Evolutionary conservation across 768 basidiomycete species (phyloP).

Genomic region (Leucocoprinus birnbaumii): DNA sequence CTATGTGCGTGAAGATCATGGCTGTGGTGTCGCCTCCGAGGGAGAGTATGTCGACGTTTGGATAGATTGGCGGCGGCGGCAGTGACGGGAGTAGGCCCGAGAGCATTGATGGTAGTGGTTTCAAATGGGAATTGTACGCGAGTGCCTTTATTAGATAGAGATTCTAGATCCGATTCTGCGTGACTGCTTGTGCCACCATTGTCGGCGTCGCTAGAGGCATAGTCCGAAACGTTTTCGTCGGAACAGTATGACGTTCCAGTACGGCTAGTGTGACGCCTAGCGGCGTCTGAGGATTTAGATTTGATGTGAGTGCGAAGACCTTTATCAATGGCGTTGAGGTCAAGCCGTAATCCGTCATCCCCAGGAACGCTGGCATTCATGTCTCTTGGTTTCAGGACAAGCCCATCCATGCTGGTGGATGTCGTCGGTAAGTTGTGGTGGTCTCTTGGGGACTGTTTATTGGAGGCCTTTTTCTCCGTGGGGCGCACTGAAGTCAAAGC

Average conservation of each 20-base stretch:
- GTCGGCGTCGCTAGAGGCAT: not conserved
- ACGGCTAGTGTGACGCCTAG: not conserved
- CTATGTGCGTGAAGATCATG: slow-evolving; percentile 3
- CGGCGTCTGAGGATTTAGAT: not conserved
- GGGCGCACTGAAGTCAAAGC: slow-evolving; percentile 2
- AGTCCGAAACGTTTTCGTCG: not conserved
- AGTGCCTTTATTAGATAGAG: too few species aligned
- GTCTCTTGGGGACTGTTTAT: not conserved
- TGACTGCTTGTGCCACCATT: not conserved
- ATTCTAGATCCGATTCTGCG: not conserved
- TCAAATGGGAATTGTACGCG: not conserved
- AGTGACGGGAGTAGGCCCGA: not conserved
- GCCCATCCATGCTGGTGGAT: not conserved
- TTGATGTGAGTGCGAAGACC: slow-evolving; percentile 1
- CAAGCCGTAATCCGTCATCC: not conserved
- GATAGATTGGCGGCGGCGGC: not conserved
- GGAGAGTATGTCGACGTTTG: slow-evolving; percentile 10
- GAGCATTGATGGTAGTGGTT: not conserved
- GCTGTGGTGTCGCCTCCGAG: not conserved
- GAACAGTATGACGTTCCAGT: not conserved
- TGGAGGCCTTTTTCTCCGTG: not conserved
- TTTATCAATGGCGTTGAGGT: slow-evolving; percentile 2
- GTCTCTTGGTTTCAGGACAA: not conserved
- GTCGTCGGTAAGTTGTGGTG: not conserved
- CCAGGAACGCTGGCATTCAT: not conserved